Conservation (phyloP, 768 basidiomycete species). For the Mrakia hoshinonis region DNA sequence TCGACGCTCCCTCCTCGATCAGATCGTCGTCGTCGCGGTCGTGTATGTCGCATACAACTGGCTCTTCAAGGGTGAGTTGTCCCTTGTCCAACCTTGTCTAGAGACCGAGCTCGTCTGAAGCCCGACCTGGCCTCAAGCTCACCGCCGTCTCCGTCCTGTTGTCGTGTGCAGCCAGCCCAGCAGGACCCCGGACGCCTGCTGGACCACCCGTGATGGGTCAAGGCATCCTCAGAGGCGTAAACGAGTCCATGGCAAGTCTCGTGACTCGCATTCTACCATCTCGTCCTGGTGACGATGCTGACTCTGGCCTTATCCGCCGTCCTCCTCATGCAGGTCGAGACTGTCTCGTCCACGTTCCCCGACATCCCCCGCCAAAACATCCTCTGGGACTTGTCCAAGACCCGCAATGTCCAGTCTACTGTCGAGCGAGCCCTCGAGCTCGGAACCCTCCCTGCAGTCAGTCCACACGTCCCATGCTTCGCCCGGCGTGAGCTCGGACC, state of each 20-base stretch:
- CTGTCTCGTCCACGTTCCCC: conserved; percentile 18
- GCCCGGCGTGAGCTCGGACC: neutral
- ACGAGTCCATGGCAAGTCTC: conserved; percentile 19
- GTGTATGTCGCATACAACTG: conserved; percentile 25
- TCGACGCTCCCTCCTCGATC: neutral
- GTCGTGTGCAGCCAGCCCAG: neutral
- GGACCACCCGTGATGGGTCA: conserved; percentile 21
- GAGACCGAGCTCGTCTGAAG: neutral
- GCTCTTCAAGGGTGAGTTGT: conserved; percentile 17
- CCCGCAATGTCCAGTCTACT: conserved; percentile 8
- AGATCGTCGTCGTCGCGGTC: conserved; percentile 26
- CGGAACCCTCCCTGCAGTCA: conserved; percentile 16
- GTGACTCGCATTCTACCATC: neutral
- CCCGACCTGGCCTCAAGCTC: neutral
- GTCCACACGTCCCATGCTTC: neutral
- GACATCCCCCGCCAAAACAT: conserved; percentile 21
- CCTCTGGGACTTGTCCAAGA: conserved; percentile 26
- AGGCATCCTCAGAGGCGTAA: conserved; percentile 20
- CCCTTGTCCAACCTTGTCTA: neutral
- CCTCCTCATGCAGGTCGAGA: conserved; percentile 4
- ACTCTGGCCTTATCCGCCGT: no score
- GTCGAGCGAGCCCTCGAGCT: conserved; percentile 18
- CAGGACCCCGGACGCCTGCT: neutral
- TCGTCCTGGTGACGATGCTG: no score
- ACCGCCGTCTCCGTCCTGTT: neutral